Conservation (phyloP, 345 rosid genomes). For the Eucalyptus guilfoylei region DNA sequence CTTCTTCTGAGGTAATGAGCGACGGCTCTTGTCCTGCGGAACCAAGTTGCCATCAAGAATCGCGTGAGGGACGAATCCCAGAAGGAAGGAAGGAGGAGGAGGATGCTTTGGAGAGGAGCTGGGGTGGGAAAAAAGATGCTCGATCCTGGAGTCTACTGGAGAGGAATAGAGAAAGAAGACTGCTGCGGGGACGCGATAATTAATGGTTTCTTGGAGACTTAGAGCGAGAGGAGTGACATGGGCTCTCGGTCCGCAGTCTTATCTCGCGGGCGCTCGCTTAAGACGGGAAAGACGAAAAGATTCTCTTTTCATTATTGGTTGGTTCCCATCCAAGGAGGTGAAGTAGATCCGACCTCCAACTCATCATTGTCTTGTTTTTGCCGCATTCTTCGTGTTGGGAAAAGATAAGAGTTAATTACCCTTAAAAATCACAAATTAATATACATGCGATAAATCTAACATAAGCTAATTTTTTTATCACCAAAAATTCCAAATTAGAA, state of each 20-base stretch:
- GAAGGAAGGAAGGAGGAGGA: background rate
- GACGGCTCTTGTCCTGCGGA: background rate
- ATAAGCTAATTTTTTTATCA: fast-evolving
- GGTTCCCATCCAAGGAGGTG: background rate
- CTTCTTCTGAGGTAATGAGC: background rate
- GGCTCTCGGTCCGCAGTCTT: background rate
- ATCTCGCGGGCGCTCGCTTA: background rate
- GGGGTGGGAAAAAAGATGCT: background rate
- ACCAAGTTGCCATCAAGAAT: background rate
- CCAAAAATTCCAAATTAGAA: too few relatives aligned
- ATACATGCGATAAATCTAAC: too few relatives aligned
- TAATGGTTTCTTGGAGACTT: background rate
- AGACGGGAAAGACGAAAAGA: background rate
- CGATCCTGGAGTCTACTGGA: background rate
- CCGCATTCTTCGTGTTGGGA: background rate
- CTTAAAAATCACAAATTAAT: too few relatives aligned
- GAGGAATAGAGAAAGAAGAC: background rate
- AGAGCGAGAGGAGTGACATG: background rate
- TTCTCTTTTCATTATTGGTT: background rate
- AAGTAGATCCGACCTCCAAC: background rate
- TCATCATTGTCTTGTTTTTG: background rate
- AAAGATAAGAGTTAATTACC: background rate
- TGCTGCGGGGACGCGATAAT: background rate
- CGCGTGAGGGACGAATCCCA: background rate
- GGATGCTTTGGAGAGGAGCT: background rate